Evolutionary conservation across 805 yeast genomes (phyloP), one percentile per base, ranked within the genome.

Genomic region (Diddensiella transvaalensis): DNA sequence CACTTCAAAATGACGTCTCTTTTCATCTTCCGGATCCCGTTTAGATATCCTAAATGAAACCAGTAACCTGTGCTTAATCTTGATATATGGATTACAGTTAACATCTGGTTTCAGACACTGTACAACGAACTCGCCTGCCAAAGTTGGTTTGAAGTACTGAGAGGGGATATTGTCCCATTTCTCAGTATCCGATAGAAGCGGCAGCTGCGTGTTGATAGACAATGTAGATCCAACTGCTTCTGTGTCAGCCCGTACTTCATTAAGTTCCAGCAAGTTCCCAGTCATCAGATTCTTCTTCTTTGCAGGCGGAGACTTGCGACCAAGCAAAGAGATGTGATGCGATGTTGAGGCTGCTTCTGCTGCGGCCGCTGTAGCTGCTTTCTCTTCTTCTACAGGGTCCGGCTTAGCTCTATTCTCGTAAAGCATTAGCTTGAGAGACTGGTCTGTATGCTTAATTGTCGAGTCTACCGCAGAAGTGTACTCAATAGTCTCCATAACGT

Each of bases 31-130:
- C 42, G 76, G 73, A 48, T 54, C 60, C 21, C 74, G 64, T 55
- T 77, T 79, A 4, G 96, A 86, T 30, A 93, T 71, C 46, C 98
- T 71, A 46, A 93, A 69, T 54, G 95, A 82, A 13, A 93, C 77
- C 65, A 93, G 91, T 57, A 93, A 81, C 96, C 99, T 90, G 67
- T 93, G 99, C 59, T 86, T 90, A 4, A 93, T 76, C 66, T 87
- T 89, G 53, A 93, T 88, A 57, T 81, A 82, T 22, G 77, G 79
- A 56, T 76, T 82, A 3, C 87, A 78, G 0, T 96, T 85, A 8
- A 53, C 41, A 65, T 93, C 95, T 1, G 98, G 96, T 58, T 87
- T 95, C 44, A 72, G 57, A 32, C 24, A 22, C 10, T 42, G 43
- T 24, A 44, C 38, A 13, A 26, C 40, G 8, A 40, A 30, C 15